Base-by-base conservation (phyloP, 495 filamentous ascomycete genomes). In the Penicillium parvum region DNA sequence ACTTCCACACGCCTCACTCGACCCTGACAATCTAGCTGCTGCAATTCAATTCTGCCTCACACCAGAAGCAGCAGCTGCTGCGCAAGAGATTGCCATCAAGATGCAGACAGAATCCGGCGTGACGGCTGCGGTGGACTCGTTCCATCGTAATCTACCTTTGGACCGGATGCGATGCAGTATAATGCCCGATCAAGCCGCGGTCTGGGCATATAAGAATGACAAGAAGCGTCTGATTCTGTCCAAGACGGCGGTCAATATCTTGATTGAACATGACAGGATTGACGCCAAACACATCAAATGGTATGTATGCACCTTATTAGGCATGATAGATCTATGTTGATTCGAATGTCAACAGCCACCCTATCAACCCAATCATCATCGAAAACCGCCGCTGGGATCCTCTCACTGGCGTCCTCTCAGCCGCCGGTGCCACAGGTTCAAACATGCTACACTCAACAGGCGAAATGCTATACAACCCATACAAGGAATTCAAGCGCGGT, bases 91-190 rank as follows among this genome's bases (percentile, higher is more conserved):
- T 21, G 74, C 85, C 5, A 50, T 71, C 40, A 63, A 70, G 39
- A 88, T 90, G 49, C 79, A 73, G 19, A 52, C 60, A 6, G 88
- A 94, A 50, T 74, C 86, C 43, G 88, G 89, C 0, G 86, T 86
- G 0, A 61, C 73, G 37, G 87, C 87, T 34, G 86, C 86, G 0
- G 86, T 88, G 4, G 64, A 70, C 26, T 74, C 78, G 0, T 92
- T 94, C 52, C 85, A 90, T 51, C 71, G 71, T 8, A 72, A 76
- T 27, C 60, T 95, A 8, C 73, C 74, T 0, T 47, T 85, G n/a
- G 53, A 77, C 26, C 78, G 73, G 12, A 86, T 92, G 78, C 70
- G 83, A 7, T 95, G 88, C 57, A 76, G 73, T 1, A 70, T 95
- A 7, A 57, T 91, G 2, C 65, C 75, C 5, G 78, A 84, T n/a